Evolutionary conservation across 352 stramenopile species (phyloP).

Genomic region (Pythium volutum): DNA sequence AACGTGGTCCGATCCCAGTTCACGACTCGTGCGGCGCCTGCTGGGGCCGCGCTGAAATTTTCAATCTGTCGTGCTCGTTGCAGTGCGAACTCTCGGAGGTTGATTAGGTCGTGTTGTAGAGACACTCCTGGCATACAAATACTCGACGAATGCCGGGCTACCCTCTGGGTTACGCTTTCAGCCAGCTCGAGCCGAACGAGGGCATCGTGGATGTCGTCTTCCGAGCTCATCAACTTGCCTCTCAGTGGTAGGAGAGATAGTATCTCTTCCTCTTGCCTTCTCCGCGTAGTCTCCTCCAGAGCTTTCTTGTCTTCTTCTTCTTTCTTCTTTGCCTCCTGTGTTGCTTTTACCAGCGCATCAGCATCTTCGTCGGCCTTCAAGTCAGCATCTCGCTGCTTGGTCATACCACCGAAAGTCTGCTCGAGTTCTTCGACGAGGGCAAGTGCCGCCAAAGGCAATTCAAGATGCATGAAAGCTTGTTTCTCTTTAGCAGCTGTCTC

Average conservation of each 20-base stretch:
- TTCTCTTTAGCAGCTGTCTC: constrained; percentile 8
- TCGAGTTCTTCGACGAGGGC: constrained; percentile 15
- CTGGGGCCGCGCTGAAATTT: constrained; percentile 2
- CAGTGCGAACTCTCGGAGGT: constrained; percentile 22
- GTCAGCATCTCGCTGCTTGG: constrained; percentile 16
- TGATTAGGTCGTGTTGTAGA: constrained; percentile 19
- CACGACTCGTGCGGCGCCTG: not conserved
- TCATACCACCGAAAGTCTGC: constrained; percentile 14
- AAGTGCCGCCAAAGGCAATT: constrained; percentile 17
- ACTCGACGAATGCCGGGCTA: not conserved
- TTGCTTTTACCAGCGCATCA: constrained; percentile 27
- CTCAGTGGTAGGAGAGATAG: constrained; percentile 42
- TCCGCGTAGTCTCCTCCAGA: constrained; percentile 27
- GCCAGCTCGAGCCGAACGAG: constrained; percentile 37
- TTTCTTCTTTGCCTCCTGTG: constrained; percentile 43
- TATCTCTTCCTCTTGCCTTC: constrained; percentile 40
- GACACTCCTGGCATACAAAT: not conserved
- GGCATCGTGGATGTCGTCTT: constrained; percentile 42
- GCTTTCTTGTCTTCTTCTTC: constrained; percentile 36
- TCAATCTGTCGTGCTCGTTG: constrained; percentile 38
- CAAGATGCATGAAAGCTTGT: not conserved
- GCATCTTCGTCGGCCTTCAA: constrained; percentile 22
- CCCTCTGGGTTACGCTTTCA: constrained; percentile 6
- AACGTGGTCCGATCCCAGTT: constrained; percentile 33
- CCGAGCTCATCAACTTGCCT: constrained; percentile 41